These are phyloP conservation scores for Gloeostereum incarnatum DNA, from an alignment of 768 basidiomycete species.

Conservation along the genomic window DNA sequence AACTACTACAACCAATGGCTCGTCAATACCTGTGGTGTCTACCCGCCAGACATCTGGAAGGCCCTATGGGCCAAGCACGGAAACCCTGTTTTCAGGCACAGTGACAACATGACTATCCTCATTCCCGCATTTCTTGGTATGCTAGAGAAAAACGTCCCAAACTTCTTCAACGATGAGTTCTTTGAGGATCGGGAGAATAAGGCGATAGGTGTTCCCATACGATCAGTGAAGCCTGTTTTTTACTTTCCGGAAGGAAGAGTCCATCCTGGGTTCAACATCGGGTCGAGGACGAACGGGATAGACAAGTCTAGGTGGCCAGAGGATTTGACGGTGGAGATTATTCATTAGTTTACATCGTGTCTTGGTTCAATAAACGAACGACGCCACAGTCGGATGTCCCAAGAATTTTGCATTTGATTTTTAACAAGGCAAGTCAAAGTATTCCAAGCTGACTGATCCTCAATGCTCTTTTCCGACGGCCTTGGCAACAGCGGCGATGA, in stretches of 20 bases:
- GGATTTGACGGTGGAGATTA: slow-evolving; percentile 6
- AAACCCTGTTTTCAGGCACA: slow-evolving; percentile 9
- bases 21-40: slow-evolving; percentile 5
- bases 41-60: slow-evolving; percentile 14
- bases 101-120: slow-evolving; percentile 13
- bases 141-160: slow-evolving; percentile 8
- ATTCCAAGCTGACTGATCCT: too few species aligned
- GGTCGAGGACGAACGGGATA: slow-evolving; percentile 13
- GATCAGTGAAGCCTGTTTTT: slow-evolving; percentile 13
- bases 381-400: too few species aligned
- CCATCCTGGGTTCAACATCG: slow-evolving; percentile 12
- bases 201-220: slow-evolving; percentile 9
- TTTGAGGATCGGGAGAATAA: slow-evolving; percentile 13
- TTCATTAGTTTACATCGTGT: too few species aligned
- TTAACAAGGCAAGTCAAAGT: too few species aligned
- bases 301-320: slow-evolving; percentile 14
- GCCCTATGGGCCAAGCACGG: slow-evolving; percentile 11
- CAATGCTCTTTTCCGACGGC: too few species aligned
- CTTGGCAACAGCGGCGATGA: too few species aligned
- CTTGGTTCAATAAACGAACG: too few species aligned
- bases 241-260: slow-evolving; percentile 11
- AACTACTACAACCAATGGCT: slow-evolving; percentile 20
- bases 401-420: too few species aligned
- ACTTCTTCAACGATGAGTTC: slow-evolving; percentile 10
- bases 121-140: slow-evolving; percentile 7